Evolutionary conservation across 2,329 filamentous ascomycete species (phyloP).

Genomic region (Chaetomiaceae sp.): DNA sequence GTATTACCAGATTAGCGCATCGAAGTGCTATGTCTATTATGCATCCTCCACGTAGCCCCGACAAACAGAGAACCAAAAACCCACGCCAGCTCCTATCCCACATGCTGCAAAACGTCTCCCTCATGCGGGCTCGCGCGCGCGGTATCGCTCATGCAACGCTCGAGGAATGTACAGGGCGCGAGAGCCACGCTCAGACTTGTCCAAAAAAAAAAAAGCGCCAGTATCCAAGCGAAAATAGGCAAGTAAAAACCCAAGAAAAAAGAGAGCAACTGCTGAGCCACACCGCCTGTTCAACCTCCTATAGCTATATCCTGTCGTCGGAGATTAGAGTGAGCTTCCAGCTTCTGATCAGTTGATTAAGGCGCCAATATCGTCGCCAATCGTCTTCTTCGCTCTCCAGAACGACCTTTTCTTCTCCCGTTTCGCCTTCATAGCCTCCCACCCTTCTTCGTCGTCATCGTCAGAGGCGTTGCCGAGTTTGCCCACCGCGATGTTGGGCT

Average conservation of each 20-base stretch:
- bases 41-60: conserved; percentile 16
- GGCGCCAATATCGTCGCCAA: conserved; percentile 42
- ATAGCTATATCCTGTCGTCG: background rate
- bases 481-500: conserved; percentile 33
- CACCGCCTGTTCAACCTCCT: background rate
- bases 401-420: conserved; percentile 60
- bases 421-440: conserved; percentile 65
- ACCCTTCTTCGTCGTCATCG: conserved; percentile 61
- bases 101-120: background rate
- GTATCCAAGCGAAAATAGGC: background rate
- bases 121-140: background rate
- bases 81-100: background rate
- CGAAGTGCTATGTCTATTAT: conserved; percentile 26
- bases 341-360: conserved; percentile 35
- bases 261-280: no score
- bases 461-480: conserved; percentile 47
- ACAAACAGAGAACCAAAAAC: conserved; percentile 8
- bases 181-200: background rate
- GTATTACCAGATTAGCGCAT: conserved; percentile 27
- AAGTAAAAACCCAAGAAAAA: background rate
- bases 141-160: background rate
- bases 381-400: conserved; percentile 57
- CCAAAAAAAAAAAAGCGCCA: conserved; percentile 2
- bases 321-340: background rate
- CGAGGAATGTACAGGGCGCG: conserved; percentile 8